Base-by-base conservation (phyloP, 2,329 filamentous ascomycete species). In the Colletotrichum brevisporum region DNA sequence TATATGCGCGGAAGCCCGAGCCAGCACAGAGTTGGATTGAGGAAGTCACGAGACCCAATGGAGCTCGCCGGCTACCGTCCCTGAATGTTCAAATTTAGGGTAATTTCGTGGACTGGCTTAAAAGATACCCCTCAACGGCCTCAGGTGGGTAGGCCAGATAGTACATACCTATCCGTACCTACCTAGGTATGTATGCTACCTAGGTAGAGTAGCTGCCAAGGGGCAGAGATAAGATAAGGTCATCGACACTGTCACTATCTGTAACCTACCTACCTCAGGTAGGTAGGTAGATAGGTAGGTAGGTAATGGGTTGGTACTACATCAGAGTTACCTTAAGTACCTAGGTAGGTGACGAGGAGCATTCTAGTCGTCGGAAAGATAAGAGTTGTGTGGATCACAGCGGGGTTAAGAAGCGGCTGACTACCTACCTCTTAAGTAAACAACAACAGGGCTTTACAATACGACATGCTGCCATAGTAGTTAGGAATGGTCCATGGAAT, bases 21-120 rank as follows among this genome's bases (percentile, higher is more conserved):
- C 50, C 31, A 36, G 31, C 31, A 10, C 8, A 36, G 54, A 50
- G 61, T 59, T 58, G 18, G 50, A 62, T 54, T 16, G 48, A 26
- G 43, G 21, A 27, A 54, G 61, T 55, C 61, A 69, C 54, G 66
- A 69, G 66, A 69, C 61, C 27, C 54, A 59, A 54, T 65, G 61
- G 66, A 69, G 66, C 66, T 65, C 66, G 66, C 66, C 61, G 66
- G 43, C 21, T 45, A 39, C 65, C 65, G 65, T 53, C 51, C 15
- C 26, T 52, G 58, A 36, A 45, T 41, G 16, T 45, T 13, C 15
- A 26, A 26, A 24, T 27, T 60, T 51, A 60, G 57, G 45, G 47
- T 50, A 58, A 36, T 9, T 36, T 36, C 31, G 31, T 9, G 10
- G 10, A 36, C 31, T 36, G 31, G 31, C 31, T 36, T 24, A 24